Evolutionary conservation across 805 yeast genomes (phyloP).

Genomic region (Saccharomycopsis olivae): DNA sequence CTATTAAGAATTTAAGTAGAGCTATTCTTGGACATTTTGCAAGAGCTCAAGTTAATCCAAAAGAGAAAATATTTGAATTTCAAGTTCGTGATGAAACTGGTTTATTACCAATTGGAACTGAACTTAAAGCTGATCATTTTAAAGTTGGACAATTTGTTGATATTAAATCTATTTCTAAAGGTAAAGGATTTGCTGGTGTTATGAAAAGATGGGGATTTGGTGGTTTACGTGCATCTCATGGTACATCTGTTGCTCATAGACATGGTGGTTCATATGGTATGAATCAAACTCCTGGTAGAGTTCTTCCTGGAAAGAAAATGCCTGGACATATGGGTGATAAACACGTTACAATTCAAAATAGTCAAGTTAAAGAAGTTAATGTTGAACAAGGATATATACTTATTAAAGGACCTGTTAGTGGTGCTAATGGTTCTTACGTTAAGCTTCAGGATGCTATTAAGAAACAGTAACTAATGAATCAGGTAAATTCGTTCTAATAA

Average conservation of each 20-base stretch:
- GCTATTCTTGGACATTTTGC: slow-evolving; percentile 68
- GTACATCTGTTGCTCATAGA: slow-evolving; percentile 89
- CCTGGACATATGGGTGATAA: slow-evolving; percentile 93
- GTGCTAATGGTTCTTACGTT: slow-evolving; percentile 69
- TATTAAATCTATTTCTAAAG: slow-evolving; percentile 67
- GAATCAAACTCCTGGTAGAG: slow-evolving; percentile 92
- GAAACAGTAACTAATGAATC: slow-evolving; percentile 13
- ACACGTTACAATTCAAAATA: slow-evolving; percentile 63
- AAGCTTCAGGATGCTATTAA: slow-evolving; percentile 73
- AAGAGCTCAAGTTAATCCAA: slow-evolving; percentile 76
- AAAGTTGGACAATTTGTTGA: slow-evolving; percentile 78
- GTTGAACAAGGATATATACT: slow-evolving; percentile 72
- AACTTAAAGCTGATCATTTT: slow-evolving; percentile 75
- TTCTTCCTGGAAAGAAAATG: slow-evolving; percentile 94
- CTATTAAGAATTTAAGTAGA: slow-evolving; percentile 50
- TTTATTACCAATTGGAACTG: slow-evolving; percentile 66
- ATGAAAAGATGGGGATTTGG: slow-evolving; percentile 89
- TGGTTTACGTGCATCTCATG: slow-evolving; percentile 90
- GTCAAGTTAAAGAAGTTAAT: slow-evolving; percentile 67
- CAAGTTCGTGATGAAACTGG: slow-evolving; percentile 59
- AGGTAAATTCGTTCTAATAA: too few species aligned
- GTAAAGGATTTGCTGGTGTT: slow-evolving; percentile 97
- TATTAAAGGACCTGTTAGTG: slow-evolving; percentile 86
- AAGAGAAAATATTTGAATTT: slow-evolving; percentile 65
- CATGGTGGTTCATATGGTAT: slow-evolving; percentile 97